phyloP scores from a whole-genome alignment of 192 early-diverging fungal species.

The Linderina pennispora region DNA sequence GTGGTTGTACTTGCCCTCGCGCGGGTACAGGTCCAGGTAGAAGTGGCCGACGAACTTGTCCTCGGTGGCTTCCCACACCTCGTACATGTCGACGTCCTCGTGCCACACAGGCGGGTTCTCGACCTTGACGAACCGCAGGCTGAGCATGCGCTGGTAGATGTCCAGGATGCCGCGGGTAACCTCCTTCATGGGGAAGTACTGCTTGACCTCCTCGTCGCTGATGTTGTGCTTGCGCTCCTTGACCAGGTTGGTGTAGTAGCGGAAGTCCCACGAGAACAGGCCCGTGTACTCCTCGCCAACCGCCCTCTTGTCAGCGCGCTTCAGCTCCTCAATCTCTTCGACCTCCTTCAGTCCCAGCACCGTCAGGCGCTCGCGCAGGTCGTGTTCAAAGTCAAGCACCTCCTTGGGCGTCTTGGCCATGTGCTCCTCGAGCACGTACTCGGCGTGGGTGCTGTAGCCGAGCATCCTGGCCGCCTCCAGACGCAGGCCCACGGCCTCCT shows the following conservation, averaged over 20 bases:
- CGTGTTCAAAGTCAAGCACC: constrained; percentile 61
- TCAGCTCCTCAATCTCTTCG: constrained; percentile 52
- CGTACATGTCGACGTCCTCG: constrained; percentile 69
- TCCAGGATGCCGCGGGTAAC: constrained; percentile 64
- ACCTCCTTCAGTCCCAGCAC: constrained; percentile 57
- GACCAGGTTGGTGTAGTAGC: constrained; percentile 66
- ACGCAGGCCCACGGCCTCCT: constrained; percentile 53
- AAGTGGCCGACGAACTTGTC: constrained; percentile 63
- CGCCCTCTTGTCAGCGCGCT: constrained; percentile 50
- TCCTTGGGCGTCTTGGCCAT: constrained; percentile 72
- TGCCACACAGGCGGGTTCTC: constrained; percentile 63
- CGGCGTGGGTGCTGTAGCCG: constrained; percentile 67
- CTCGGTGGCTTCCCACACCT: constrained; percentile 64
- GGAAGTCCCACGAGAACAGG: constrained; percentile 68
- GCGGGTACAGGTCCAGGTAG: constrained; percentile 71
- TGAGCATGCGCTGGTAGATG: constrained; percentile 70
- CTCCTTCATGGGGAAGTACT: constrained; percentile 67
- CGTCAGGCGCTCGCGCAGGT: constrained; percentile 53
- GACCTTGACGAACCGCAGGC: constrained; percentile 61
- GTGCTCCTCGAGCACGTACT: constrained; percentile 65
- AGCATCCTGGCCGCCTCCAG: constrained; percentile 52
- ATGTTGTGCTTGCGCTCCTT: constrained; percentile 70
- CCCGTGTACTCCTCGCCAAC: constrained; percentile 52
- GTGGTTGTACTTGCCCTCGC: constrained; percentile 67
- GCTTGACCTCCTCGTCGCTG: constrained; percentile 70